Base-by-base conservation (phyloP, 805 yeast genomes). In the Candida ulmi region DNA sequence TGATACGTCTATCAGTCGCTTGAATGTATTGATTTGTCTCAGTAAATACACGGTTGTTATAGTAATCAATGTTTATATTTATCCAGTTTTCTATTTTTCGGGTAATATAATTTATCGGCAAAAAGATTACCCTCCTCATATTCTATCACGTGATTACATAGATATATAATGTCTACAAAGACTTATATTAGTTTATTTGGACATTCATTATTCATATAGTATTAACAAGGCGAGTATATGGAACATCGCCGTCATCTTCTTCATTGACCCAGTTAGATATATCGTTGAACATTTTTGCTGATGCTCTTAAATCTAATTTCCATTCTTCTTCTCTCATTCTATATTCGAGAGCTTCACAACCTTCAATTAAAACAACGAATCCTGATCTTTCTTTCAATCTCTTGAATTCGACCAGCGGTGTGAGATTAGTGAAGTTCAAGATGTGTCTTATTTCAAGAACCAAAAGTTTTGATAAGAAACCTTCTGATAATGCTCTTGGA, bases 371-470 rank as follows among this genome's bases (percentile, higher is more conserved):
- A 5, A 88, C 70, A 2, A 33, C 18, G 18, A 42, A 38, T 9
- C 70, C 67, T 13, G 36, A 43, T 18, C 47, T 46, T 28, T 65
- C 66, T 23, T 61, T 60, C 29, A 46, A 54, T 24, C 63, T 56
- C 55, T 80, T 83, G 67, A 79, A 87, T 45, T 72, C 72, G n/a
- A 85, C 80, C 2, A 88, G 59, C 2, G 90, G 81, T 34, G 63
- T 68, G 58, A 83, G 65, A 41, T 82, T 69, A 2, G 78, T 73
- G 31, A 88, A 60, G 11, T 70, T 70, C 2, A 66, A 48, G 41
- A 85, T 69, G 42, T 79, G 78, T 42, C 91, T 69, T 13, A 90
- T 70, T 58, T 90, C 97, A 32, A 90, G 66, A 3, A 90, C 96
- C 1, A 80, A 69, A 37, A 90, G 58, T 33, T 69, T 69, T 11